phyloP scores from a whole-genome alignment of 768 basidiomycete species.

The Sarcomyxa edulis region DNA sequence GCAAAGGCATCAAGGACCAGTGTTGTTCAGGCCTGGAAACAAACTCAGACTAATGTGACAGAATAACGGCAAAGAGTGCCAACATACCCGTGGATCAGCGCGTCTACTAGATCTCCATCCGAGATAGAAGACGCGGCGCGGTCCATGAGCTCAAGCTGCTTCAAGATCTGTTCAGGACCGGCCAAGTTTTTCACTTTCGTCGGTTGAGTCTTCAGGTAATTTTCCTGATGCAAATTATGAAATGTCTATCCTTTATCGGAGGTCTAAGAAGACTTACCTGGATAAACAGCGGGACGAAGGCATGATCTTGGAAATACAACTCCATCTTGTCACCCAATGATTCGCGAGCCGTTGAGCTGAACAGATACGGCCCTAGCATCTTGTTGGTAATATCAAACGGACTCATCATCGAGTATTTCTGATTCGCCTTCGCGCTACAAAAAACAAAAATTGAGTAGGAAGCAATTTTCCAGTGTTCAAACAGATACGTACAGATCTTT shows the following conservation, averaged over 20 bases:
- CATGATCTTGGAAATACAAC: slow-evolving; percentile 93
- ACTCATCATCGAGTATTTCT: slow-evolving; percentile 86
- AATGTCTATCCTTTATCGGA: slow-evolving; percentile 4
- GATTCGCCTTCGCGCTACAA: slow-evolving; percentile 77
- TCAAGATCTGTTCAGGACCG: slow-evolving; percentile 62
- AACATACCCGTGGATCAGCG: slow-evolving; percentile 85
- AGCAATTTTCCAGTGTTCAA: background rate
- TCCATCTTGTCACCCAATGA: slow-evolving; percentile 92
- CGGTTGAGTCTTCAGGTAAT: slow-evolving; percentile 86
- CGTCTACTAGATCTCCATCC: slow-evolving; percentile 90
- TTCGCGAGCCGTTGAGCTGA: slow-evolving; percentile 75
- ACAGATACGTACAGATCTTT: slow-evolving; percentile 72
- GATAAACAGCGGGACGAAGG: slow-evolving; percentile 91
- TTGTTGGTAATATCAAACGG: slow-evolving; percentile 92
- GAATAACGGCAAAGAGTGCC: no score
- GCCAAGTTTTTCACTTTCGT: slow-evolving; percentile 48
- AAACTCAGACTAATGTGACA: slow-evolving; percentile 5
- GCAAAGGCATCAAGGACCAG: slow-evolving; percentile 92
- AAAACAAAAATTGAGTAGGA: background rate
- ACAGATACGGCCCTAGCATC: slow-evolving; percentile 87
- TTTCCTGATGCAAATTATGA: slow-evolving; percentile 58
- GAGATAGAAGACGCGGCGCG: slow-evolving; percentile 90
- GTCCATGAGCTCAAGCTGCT: slow-evolving; percentile 77
- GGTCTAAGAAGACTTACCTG: slow-evolving; percentile 45
- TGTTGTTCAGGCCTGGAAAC: slow-evolving; percentile 81